These are phyloP conservation scores for Wickerhamomyces rabaulensis DNA, from an alignment of 805 yeast genomes.

Conservation along the genomic window DNA sequence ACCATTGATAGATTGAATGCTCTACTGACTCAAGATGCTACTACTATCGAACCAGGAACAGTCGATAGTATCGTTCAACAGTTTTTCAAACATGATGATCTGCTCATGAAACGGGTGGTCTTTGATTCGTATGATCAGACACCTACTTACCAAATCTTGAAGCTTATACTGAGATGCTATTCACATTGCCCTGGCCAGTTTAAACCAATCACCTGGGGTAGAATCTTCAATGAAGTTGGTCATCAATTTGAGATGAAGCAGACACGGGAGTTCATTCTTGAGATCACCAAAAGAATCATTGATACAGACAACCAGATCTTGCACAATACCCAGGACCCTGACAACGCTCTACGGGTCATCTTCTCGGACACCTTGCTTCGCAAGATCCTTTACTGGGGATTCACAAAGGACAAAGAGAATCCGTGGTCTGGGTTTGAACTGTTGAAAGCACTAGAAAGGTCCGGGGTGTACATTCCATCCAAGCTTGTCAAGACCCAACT, in stretches of 20 bases:
- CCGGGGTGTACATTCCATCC: conserved; percentile 15
- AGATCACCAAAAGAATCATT: conserved; percentile 6
- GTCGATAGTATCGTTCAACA: conserved; percentile 8
- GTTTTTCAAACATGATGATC: conserved; percentile 4
- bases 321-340: conserved; percentile 10
- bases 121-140: conserved; percentile 1
- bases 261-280: conserved; percentile 7
- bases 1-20: conserved; percentile 8
- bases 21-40: background rate
- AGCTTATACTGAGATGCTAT: conserved; percentile 5
- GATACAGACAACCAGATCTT: conserved; percentile 3
- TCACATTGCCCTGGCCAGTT: conserved; percentile 1
- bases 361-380: conserved; percentile 13
- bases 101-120: conserved; percentile 1
- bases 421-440: conserved; percentile 22
- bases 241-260: conserved; percentile 10
- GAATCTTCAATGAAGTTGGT: conserved; percentile 9
- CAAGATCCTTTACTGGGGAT: conserved; percentile 17
- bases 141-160: conserved; percentile 3
- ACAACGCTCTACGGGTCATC: conserved; percentile 10
- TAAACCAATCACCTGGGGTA: conserved; percentile 13
- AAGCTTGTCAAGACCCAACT: conserved; percentile 11
- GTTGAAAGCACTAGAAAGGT: conserved; percentile 11
- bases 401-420: conserved; percentile 10
- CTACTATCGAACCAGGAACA: conserved; percentile 5